Conservation (phyloP, 805 yeast genomes). For the Priceomyces melissophilus region DNA sequence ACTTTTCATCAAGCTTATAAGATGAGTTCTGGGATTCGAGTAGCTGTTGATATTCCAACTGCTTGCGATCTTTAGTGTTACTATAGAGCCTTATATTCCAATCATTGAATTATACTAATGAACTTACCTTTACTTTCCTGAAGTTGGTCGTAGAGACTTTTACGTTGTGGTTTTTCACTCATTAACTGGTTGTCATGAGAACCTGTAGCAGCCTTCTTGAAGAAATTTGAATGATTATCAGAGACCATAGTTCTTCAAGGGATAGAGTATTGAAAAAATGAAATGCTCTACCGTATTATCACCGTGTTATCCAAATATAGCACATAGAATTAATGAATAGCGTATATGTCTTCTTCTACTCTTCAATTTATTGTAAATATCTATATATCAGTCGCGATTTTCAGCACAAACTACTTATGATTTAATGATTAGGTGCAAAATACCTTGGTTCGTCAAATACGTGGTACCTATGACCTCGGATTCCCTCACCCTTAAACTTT, state of each 20-base stretch:
- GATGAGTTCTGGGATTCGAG: conserved; percentile 34
- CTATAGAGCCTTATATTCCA: conserved; percentile 6
- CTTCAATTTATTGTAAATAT: too few relatives aligned
- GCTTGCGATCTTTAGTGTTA: conserved; percentile 27
- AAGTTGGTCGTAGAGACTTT: conserved; percentile 41
- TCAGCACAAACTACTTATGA: too few relatives aligned
- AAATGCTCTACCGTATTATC: too few relatives aligned
- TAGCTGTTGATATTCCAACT: conserved; percentile 26
- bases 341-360: too few relatives aligned
- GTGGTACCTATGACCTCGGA: conserved; percentile 89
- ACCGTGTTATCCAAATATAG: too few relatives aligned
- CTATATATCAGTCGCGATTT: too few relatives aligned
- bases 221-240: too few relatives aligned
- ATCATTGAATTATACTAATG: background rate
- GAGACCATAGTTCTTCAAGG: too few relatives aligned
- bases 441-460: conserved; percentile 94
- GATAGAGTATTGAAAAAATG: too few relatives aligned
- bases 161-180: conserved; percentile 23
- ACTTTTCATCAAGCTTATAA: conserved; percentile 36
- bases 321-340: too few relatives aligned
- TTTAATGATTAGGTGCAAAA: conserved; percentile 33
- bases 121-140: conserved; percentile 33
- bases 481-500: conserved; percentile 83
- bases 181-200: conserved; percentile 1
- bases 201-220: background rate